Conservation (phyloP, 129 eudicot genomes). For the Lonicera japonica region DNA sequence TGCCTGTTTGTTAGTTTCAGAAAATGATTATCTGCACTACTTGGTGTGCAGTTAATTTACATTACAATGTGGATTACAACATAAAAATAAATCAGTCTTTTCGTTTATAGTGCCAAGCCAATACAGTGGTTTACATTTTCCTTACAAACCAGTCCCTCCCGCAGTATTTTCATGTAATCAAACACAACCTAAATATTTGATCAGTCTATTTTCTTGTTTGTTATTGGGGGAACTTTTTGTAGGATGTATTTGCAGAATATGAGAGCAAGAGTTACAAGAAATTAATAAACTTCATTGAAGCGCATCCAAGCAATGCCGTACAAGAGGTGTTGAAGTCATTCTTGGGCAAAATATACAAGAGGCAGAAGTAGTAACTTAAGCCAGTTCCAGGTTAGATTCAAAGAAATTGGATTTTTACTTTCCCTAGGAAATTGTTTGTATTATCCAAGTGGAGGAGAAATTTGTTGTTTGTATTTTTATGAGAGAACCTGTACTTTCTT, state of each 20-base stretch:
- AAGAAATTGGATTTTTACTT: background rate
- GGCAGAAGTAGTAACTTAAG: slow-evolving; percentile 50
- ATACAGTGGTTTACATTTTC: too few species aligned
- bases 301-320: slow-evolving; percentile 65
- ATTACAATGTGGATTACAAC: too few species aligned
- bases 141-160: too few species aligned
- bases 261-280: slow-evolving; percentile 66
- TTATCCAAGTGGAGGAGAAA: slow-evolving; percentile 13
- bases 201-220: background rate
- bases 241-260: slow-evolving; percentile 67
- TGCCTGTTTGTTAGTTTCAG: too few species aligned
- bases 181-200: too few species aligned
- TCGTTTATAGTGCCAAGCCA: too few species aligned
- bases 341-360: slow-evolving; percentile 82
- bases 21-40: too few species aligned
- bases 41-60: too few species aligned
- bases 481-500: slow-evolving; percentile 6
- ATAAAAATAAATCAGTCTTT: too few species aligned
- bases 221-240: background rate
- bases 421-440: slow-evolving; percentile 4
- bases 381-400: background rate
- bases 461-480: slow-evolving; percentile 16
- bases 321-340: slow-evolving; percentile 78
- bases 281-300: slow-evolving; percentile 60
- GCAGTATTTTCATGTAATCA: too few species aligned